These are phyloP conservation scores for Solanum chmielewskii DNA, from an alignment of 257 asterid species.

Conservation along the genomic window DNA sequence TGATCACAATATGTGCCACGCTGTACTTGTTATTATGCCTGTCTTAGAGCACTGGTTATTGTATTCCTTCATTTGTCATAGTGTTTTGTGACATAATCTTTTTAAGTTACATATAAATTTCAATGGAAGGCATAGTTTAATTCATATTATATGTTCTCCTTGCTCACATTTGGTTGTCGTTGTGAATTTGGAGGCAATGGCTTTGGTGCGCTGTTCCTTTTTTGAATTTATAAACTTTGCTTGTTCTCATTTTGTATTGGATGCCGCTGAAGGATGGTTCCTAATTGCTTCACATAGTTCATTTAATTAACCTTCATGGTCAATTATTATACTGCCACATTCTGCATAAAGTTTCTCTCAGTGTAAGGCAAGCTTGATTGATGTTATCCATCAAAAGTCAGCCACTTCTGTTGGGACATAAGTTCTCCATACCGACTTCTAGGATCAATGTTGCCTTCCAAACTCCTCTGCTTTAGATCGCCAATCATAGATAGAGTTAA, in stretches of 20 bases:
- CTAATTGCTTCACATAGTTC: neutral
- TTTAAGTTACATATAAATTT: slow-evolving; percentile 5
- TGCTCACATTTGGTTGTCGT: neutral
- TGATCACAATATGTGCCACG: slow-evolving; percentile 12
- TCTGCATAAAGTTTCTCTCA: neutral
- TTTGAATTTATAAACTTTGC: neutral
- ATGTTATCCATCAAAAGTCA: neutral
- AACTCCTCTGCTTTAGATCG: neutral
- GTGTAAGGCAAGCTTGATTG: neutral
- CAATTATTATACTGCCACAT: neutral
- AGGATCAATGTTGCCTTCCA: neutral
- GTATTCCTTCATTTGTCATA: slow-evolving; percentile 26
- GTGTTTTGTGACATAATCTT: slow-evolving; percentile 18
- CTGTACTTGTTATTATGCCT: slow-evolving; percentile 15
- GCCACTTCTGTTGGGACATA: neutral
- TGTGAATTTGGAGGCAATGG: neutral
- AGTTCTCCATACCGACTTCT: neutral
- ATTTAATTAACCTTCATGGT: neutral
- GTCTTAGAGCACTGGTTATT: slow-evolving; percentile 16
- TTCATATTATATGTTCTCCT: slow-evolving; percentile 1
- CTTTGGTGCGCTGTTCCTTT: neutral
- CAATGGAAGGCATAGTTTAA: neutral
- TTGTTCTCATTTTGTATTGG: neutral
- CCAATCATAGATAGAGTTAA: neutral
- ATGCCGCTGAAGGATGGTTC: neutral